Evolutionary conservation across 176 grass and related monocot species (phyloP).

Genomic region (Eleusine indica): DNA sequence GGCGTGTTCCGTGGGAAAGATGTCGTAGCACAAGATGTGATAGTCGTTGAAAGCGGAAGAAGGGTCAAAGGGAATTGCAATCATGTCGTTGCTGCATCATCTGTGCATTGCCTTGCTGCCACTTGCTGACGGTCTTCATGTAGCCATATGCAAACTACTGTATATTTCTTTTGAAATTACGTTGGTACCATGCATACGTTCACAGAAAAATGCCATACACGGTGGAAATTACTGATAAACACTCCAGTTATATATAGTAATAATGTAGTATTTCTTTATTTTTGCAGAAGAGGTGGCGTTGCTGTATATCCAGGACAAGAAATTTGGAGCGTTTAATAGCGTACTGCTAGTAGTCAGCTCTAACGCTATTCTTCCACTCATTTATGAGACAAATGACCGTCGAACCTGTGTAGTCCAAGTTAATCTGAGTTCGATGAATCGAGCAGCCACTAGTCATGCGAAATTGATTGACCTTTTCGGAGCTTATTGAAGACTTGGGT

Average conservation of each 20-base stretch:
- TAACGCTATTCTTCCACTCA: not conserved
- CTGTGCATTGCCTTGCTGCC: not conserved
- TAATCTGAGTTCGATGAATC: not conserved
- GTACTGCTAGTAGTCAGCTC: not conserved
- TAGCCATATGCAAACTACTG: not conserved
- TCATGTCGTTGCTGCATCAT: not conserved
- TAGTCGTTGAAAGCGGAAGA: not conserved
- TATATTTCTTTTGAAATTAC: not conserved
- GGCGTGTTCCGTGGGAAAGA: not conserved
- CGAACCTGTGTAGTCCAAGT: not conserved
- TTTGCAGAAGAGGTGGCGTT: not conserved
- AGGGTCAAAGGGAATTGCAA: not conserved
- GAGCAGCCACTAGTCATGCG: not conserved
- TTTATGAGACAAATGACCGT: not conserved
- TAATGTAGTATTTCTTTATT: not conserved
- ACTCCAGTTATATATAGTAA: not conserved
- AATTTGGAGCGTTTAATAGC: not conserved
- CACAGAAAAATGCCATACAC: not conserved
- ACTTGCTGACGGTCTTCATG: not conserved
- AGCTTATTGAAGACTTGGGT: not conserved
- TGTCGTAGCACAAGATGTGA: not conserved
- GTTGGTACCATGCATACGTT: not conserved
- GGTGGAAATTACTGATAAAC: not conserved
- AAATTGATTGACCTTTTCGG: slow-evolving; percentile 26
- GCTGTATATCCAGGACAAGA: not conserved